A percentile compares a stretch with the other conserved stretches of the same genome.
These are phyloP conservation scores for Graphiopsis chlorocephala DNA, from an alignment of 2,329 filamentous ascomycete species.

Conservation along the genomic window DNA sequence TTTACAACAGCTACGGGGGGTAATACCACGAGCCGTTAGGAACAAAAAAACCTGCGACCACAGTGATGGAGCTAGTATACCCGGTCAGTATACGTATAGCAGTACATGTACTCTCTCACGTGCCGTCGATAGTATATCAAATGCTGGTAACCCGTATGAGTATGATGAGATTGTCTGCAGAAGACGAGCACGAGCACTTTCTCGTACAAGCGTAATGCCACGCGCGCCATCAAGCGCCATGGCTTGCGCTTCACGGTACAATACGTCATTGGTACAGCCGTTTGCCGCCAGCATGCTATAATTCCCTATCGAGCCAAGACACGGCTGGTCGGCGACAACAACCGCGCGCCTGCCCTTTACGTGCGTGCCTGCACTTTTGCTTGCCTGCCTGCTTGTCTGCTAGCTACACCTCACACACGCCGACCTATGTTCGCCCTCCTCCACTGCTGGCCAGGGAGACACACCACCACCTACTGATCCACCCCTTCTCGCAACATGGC, in stretches of 20 bases:
- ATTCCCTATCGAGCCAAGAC: constrained; percentile 3
- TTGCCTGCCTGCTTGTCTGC: background rate
- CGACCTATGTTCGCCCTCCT: background rate
- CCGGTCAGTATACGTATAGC: background rate
- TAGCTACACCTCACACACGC: background rate
- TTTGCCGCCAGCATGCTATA: background rate
- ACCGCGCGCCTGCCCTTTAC: no score
- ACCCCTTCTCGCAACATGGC: background rate
- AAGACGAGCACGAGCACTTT: background rate
- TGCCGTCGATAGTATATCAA: background rate
- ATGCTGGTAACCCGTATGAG: background rate
- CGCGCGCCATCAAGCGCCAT: background rate
- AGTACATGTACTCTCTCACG: background rate
- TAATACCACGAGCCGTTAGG: no score
- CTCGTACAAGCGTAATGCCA: background rate
- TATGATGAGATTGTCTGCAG: background rate
- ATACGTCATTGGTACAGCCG: constrained; percentile 5
- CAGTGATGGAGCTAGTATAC: background rate
- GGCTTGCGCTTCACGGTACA: background rate
- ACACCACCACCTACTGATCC: background rate
- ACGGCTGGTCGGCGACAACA: constrained; percentile 1
- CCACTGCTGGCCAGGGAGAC: constrained; percentile 7
- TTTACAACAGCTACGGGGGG: background rate
- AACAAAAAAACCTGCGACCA: background rate
- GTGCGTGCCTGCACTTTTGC: no score